Evolutionary conservation across 768 basidiomycete species (phyloP).

Genomic region (Pholiota molesta): DNA sequence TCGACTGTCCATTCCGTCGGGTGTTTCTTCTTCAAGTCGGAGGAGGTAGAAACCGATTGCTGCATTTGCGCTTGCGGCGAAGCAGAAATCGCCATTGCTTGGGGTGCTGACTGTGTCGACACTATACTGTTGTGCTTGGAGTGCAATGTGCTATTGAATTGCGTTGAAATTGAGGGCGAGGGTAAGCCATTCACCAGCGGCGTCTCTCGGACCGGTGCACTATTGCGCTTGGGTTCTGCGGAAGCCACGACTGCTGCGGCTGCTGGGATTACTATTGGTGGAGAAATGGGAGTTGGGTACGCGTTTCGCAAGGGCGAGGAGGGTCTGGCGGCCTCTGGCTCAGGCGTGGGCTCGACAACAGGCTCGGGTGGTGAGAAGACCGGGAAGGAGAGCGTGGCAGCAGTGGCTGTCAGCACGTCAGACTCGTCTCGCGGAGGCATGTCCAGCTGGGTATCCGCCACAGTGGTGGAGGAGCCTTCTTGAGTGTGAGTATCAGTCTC

Average conservation of each 20-base stretch:
- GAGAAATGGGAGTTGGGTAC: constrained; percentile 21
- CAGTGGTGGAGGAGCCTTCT: constrained; percentile 13
- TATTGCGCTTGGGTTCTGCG: constrained; percentile 22
- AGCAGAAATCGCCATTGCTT: constrained; percentile 12
- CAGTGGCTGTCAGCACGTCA: constrained; percentile 45
- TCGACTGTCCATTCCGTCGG: constrained; percentile 85
- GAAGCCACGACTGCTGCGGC: constrained; percentile 13
- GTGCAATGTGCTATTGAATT: constrained; percentile 27
- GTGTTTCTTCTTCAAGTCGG: constrained; percentile 40
- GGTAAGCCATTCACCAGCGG: constrained; percentile 24
- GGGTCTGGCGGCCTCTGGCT: constrained; percentile 9
- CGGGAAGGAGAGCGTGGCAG: constrained; percentile 47
- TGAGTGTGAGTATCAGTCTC: constrained; percentile 8
- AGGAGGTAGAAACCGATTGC: constrained; percentile 9
- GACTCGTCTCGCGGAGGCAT: constrained; percentile 32
- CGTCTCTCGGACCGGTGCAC: constrained; percentile 32
- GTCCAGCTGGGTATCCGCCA: constrained; percentile 23
- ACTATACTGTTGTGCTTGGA: constrained; percentile 48
- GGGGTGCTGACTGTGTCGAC: constrained; percentile 25
- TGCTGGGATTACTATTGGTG: constrained; percentile 33
- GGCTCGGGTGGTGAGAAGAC: constrained; percentile 26
- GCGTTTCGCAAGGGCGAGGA: constrained; percentile 10
- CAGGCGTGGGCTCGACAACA: not conserved
- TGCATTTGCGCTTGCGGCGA: constrained; percentile 4
- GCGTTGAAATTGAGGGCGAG: constrained; percentile 24